Conservation (phyloP, 805 yeast genomes). For the Clavispora santaluciae region DNA sequence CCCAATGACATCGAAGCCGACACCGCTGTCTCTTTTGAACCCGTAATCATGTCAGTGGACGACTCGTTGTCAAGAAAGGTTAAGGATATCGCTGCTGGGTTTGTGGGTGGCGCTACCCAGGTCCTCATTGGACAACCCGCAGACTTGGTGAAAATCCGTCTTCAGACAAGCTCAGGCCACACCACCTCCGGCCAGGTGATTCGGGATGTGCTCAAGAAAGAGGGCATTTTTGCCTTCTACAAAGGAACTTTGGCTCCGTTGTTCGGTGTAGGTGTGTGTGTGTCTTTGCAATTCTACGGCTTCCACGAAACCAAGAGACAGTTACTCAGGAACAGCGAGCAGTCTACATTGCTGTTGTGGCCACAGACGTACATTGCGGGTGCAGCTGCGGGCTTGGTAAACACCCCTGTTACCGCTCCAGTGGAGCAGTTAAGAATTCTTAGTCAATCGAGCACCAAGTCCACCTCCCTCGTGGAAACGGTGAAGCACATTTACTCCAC, state of each 20-base stretch:
- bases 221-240: slow-evolving; percentile 40
- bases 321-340: slow-evolving; percentile 28
- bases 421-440: slow-evolving; percentile 64
- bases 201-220: slow-evolving; percentile 33
- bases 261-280: slow-evolving; percentile 51
- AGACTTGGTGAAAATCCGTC: slow-evolving; percentile 39
- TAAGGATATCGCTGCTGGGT: slow-evolving; percentile 42
- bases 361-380: slow-evolving; percentile 60
- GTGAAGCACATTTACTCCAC: slow-evolving; percentile 36
- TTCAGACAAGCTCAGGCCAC: slow-evolving; percentile 32
- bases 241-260: slow-evolving; percentile 43
- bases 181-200: slow-evolving; percentile 30
- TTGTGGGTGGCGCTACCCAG: slow-evolving; percentile 44
- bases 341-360: slow-evolving; percentile 39
- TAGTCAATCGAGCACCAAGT: slow-evolving; percentile 45
- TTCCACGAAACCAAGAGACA: slow-evolving; percentile 67
- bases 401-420: slow-evolving; percentile 58
- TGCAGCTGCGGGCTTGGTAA: slow-evolving; percentile 62
- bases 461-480: slow-evolving; percentile 27
- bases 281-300: slow-evolving; percentile 65
- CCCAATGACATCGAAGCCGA: background rate
- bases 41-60: slow-evolving; percentile 23
- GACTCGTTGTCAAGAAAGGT: slow-evolving; percentile 31
- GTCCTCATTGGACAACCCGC: slow-evolving; percentile 46
- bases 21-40: background rate